phyloP scores from a whole-genome alignment of 192 early-diverging fungal genomes.

The Funneliformis geosporum region DNA sequence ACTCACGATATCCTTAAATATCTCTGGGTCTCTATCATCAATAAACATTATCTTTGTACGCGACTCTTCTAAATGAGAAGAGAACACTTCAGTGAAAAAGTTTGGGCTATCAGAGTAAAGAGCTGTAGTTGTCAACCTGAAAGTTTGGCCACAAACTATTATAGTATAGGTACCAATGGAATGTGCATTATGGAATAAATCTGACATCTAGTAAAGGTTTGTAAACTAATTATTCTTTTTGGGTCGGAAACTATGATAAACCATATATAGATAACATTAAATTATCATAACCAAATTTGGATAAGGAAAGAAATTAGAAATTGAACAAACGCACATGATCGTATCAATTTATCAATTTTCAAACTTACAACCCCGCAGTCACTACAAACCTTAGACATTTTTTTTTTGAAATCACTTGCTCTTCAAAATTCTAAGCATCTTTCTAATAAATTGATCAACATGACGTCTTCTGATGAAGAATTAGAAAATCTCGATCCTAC shows the following conservation, averaged over 20 bases:
- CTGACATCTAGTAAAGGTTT: neutral
- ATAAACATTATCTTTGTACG: constrained; percentile 44
- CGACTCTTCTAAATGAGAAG: constrained; percentile 32
- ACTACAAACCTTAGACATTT: too few species aligned
- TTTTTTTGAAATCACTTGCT: too few species aligned
- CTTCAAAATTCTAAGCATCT: too few species aligned
- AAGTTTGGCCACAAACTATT: constrained; percentile 13
- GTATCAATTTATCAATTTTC: too few species aligned
- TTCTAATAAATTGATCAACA: neutral
- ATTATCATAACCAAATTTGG: neutral
- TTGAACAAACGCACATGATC: neutral
- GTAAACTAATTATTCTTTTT: too few species aligned
- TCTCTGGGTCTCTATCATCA: constrained; percentile 55
- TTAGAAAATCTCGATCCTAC: constrained; percentile 77
- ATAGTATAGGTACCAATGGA: constrained; percentile 8
- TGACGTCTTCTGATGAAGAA: constrained; percentile 61
- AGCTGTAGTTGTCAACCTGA: constrained; percentile 5
- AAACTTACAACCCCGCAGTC: too few species aligned
- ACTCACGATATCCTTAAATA: constrained; percentile 51
- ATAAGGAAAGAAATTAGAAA: neutral
- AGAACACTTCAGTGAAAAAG: constrained; percentile 20
- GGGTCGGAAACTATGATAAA: neutral
- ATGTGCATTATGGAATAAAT: neutral
- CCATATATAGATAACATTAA: neutral
- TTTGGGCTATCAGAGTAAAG: constrained; percentile 25